These are phyloP conservation scores for Curvularia spicifera DNA, from an alignment of 2,329 filamentous ascomycete genomes.

Conservation along the genomic window DNA sequence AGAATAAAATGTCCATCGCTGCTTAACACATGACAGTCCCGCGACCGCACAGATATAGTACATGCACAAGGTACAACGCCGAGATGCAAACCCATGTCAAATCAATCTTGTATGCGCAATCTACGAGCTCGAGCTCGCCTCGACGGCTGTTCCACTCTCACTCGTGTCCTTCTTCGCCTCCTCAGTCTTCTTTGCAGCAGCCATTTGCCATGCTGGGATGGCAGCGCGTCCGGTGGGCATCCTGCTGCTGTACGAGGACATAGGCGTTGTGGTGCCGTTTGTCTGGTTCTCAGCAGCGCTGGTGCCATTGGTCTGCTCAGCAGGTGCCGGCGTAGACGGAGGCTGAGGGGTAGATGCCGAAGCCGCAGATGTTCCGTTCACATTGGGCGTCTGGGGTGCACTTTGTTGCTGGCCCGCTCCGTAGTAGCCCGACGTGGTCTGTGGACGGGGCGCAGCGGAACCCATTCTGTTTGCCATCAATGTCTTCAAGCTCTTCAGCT, in stretches of 20 bases:
- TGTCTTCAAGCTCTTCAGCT: slow-evolving; percentile 91
- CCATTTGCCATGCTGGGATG: slow-evolving; percentile 63
- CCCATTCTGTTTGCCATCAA: slow-evolving; percentile 72
- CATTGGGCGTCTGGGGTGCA: slow-evolving; percentile 30
- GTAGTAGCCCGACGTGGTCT: slow-evolving; percentile 35
- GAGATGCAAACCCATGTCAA: slow-evolving; percentile 11
- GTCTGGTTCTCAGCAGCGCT: slow-evolving; percentile 28
- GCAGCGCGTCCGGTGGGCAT: slow-evolving; percentile 49
- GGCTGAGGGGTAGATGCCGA: slow-evolving; percentile 27
- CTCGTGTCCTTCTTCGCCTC: slow-evolving; percentile 53
- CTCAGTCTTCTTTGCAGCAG: slow-evolving; percentile 56
- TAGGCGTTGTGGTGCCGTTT: slow-evolving; percentile 26
- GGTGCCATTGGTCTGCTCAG: slow-evolving; percentile 31
- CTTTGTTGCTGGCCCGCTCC: slow-evolving; percentile 29
- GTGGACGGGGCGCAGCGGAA: slow-evolving; percentile 37
- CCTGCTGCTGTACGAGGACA: slow-evolving; percentile 41
- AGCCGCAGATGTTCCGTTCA: slow-evolving; percentile 36
- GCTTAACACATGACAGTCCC: neutral
- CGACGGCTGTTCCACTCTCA: slow-evolving; percentile 46
- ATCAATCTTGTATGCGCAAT: neutral
- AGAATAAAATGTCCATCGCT: slow-evolving; percentile 1
- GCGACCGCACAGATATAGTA: slow-evolving; percentile 6
- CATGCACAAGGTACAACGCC: slow-evolving; percentile 15
- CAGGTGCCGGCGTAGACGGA: slow-evolving; percentile 23
- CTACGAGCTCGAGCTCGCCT: slow-evolving; percentile 41